Evolutionary conservation across 495 filamentous ascomycete species (phyloP), one percentile per base, ranked within the genome.

Genomic region (Thermothielavioides terrestris): DNA sequence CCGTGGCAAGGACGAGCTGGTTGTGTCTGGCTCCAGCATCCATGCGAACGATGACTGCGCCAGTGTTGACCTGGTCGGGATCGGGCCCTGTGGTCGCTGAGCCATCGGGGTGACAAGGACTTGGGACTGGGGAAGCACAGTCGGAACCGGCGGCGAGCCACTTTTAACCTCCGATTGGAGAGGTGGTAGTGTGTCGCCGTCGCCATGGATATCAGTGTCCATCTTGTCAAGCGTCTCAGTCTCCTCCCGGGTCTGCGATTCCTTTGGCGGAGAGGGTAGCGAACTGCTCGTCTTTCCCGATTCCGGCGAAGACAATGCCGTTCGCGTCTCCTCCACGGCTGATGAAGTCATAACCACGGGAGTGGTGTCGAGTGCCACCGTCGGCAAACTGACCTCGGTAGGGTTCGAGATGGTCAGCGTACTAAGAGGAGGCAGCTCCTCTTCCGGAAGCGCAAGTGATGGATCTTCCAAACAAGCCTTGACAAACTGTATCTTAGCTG

Each of bases 1-100:
- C 22, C 12, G 30, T 3, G 39, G 15, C 0, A 56, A 43, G 5
- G 48, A 59, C 4, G 55, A 56, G 20, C 45, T n/a, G n/a, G 57
- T 60, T 0, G 54, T 59, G 40, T 76, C 75, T 14, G 76, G 74
- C 39, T 80, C 79, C 2, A 98, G 75, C 89, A 98, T 97, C 90
- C 90, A 98, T 10, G 90, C 85, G 62, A 95, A 96, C 8, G 82
- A 84, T 23, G 89, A 89, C 52, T 95, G 83, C 14, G 89, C 83
- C 14, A 98, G 72, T 14, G 75, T 76, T 14, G 83, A 83, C 11
- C 86, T 74, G 2, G 79, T 77, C 0, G 75, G 77, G n/a, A 78
- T 69, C 4, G 71, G 68, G 10, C 57, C 64, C 1, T 50, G 37
- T 28, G 59, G 61, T 6, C 59, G 50, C 14, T 45, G 39, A 26